Base-by-base conservation (phyloP, 2,329 filamentous ascomycete genomes). In the Neofusicoccum kwambonambiense region DNA sequence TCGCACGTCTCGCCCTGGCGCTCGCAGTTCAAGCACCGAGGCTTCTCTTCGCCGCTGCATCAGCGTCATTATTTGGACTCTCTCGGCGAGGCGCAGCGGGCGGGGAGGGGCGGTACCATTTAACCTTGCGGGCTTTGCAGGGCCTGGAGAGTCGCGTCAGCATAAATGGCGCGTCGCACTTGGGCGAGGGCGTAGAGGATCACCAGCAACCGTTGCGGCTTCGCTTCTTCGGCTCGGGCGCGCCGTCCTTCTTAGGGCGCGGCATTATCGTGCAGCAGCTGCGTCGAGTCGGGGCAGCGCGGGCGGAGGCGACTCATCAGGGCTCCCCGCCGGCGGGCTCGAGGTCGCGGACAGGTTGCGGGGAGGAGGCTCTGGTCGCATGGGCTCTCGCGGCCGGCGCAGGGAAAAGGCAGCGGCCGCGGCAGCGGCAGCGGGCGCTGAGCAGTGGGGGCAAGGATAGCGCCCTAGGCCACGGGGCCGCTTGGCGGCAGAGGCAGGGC, bases 81-180 rank as follows among this genome's bases (percentile, higher is more conserved):
- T 31, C 42, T 35, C 39, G 58, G 17, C 35, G 37, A 8, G 13
- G 34, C 52, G 51, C 9, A 39, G 35, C 4, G 42, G 31, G 60
- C 27, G 47, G 60, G 45, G 47, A 52, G 60, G 17, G 64, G 62
- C 22, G 19, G 73, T 80, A 84, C 83, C 91, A 94, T 81, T 93
- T 93, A 68, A 91, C 86, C 76, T 91, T 94, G 67, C 90, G 85
- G 68, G 85, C 85, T 79, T 93, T 93, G 80, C 91, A 93, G 12
- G 89, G 90, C 89, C 90, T 92, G 67, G 39, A 58, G 54, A 66
- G 27, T 35, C 39, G 54, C 66, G 44, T 65, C 44, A 61, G 50
- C 52, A 42, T 15, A 41, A 44, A 11, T 41, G 56, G 56, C 56
- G 56, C 52, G 27, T 39, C 44, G 50, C n/a, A n/a, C 27, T n/a